A percentile compares a stretch with the other conserved stretches of the same genome.
Evolutionary conservation across 495 filamentous ascomycete genomes (phyloP).

Genomic region (Saxophila tyrrhenica): DNA sequence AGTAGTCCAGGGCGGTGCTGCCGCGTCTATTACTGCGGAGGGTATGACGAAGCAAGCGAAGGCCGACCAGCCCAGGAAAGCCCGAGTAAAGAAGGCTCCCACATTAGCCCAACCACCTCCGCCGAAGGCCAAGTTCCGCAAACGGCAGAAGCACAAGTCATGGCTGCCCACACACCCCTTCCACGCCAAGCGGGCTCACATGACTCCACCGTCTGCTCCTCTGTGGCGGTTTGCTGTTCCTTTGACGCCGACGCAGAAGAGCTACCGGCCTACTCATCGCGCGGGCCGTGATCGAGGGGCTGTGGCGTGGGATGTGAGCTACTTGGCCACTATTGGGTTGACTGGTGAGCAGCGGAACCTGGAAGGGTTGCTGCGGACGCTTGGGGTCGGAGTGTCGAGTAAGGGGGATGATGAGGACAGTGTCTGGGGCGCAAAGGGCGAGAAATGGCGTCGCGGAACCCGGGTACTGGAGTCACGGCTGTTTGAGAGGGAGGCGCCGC

Average conservation of each 20-base stretch:
- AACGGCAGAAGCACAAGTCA: conserved; percentile 76
- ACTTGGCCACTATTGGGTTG: conserved; percentile 74
- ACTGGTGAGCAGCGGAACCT: conserved; percentile 56
- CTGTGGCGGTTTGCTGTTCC: conserved; percentile 86
- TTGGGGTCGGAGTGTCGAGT: conserved; percentile 44
- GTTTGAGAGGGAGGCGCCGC: conserved; percentile 42
- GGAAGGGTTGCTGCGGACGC: conserved; percentile 47
- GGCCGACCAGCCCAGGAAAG: conserved; percentile 6
- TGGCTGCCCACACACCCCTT: conserved; percentile 94
- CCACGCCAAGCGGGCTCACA: conserved; percentile 83
- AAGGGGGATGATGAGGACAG: conserved; percentile 42
- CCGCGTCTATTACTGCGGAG: conserved; percentile 1
- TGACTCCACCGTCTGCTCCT: conserved; percentile 65
- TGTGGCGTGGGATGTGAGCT: conserved; percentile 90
- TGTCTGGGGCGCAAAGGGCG: conserved; percentile 34
- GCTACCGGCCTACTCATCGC: conserved; percentile 76
- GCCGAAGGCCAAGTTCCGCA: conserved; percentile 61
- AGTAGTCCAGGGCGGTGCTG: neutral
- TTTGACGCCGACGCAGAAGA: conserved; percentile 74
- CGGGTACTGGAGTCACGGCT: conserved; percentile 59
- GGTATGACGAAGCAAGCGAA: neutral
- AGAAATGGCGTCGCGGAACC: conserved; percentile 63
- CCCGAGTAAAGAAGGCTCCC: conserved; percentile 45
- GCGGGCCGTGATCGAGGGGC: conserved; percentile 56
- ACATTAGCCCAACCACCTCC: conserved; percentile 54